phyloP scores from a whole-genome alignment of 2,329 filamentous ascomycete species.

The Orbilia blumenaviensis region DNA sequence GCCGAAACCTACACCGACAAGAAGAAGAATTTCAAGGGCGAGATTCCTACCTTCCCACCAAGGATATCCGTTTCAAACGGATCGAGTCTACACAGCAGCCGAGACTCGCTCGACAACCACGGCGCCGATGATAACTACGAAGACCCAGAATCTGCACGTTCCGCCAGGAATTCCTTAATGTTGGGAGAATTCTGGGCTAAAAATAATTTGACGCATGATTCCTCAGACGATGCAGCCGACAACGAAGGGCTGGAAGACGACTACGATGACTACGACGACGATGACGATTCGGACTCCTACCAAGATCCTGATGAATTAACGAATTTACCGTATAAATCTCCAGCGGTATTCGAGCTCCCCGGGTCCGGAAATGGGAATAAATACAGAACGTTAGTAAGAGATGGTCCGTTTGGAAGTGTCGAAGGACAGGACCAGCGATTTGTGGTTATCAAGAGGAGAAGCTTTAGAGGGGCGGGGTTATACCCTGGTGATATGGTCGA shows the following conservation, averaged over 20 bases:
- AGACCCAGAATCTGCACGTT: not conserved
- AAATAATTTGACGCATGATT: not conserved
- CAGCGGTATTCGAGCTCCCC: conserved; percentile 38
- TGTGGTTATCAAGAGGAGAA: conserved; percentile 48
- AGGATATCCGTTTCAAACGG: conserved; percentile 8
- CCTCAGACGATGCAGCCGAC: conserved; percentile 1
- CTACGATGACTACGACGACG: conserved; percentile 2
- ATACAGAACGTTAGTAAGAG: conserved; percentile 36
- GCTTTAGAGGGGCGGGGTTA: conserved; percentile 38
- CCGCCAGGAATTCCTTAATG: not conserved
- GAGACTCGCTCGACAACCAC: conserved; percentile 9
- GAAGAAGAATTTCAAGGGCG: not conserved
- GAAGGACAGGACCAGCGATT: conserved; percentile 29
- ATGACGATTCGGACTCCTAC: conserved; percentile 12
- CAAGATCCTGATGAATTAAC: conserved; percentile 47
- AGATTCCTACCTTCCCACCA: not conserved
- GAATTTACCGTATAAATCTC: conserved; percentile 49
- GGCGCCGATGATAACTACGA: conserved; percentile 12
- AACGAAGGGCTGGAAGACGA: conserved; percentile 52
- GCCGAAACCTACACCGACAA: not conserved
- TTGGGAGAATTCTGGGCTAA: not conserved
- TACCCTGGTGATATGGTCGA: conserved; percentile 23
- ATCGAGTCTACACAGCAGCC: conserved; percentile 7
- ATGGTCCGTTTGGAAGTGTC: conserved; percentile 31
- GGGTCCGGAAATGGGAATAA: conserved; percentile 46